Percentiles rank a stretch among this genome's conserved stretches.
phyloP scores from a whole-genome alignment of 805 yeast species.

The Ogataea trehaloabstinens region DNA sequence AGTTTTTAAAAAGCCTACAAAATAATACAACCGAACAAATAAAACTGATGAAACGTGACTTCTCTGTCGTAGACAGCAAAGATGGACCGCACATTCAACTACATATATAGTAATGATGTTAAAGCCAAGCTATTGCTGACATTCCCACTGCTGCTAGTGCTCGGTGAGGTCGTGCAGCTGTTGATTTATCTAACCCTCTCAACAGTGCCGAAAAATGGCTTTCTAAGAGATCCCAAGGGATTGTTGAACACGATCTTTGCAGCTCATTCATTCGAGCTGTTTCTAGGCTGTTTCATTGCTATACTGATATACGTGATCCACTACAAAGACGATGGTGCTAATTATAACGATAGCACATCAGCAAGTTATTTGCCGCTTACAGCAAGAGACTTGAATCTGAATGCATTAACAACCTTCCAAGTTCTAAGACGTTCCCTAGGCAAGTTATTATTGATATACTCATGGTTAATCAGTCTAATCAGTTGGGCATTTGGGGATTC shows the following conservation, averaged over 20 bases:
- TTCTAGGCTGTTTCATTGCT: conserved; percentile 7
- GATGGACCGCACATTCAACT: too few species aligned
- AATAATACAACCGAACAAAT: too few species aligned
- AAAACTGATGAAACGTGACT: too few species aligned
- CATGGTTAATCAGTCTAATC: conserved; percentile 21
- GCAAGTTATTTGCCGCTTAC: conserved; percentile 15
- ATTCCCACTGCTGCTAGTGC: conserved; percentile 2
- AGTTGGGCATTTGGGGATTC: conserved; percentile 37
- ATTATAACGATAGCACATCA: conserved; percentile 3
- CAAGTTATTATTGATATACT: conserved; percentile 20
- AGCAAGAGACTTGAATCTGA: conserved; percentile 6
- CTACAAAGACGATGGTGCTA: conserved; percentile 6
- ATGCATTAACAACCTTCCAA: conserved; percentile 3
- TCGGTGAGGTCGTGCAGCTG: conserved; percentile 12
- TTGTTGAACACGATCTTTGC: conserved; percentile 28
- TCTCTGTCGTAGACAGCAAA: too few species aligned
- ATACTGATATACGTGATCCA: conserved; percentile 8
- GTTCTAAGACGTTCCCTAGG: conserved; percentile 13
- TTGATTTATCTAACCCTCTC: conserved; percentile 1
- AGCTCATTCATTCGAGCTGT: conserved; percentile 30
- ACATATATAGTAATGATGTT: not conserved
- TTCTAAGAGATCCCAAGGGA: conserved; percentile 24
- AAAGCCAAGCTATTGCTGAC: conserved; percentile 6
- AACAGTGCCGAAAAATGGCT: conserved; percentile 6
- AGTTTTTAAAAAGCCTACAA: too few species aligned